Evolutionary conservation across 257 asterid species (phyloP).

Genomic region (Handroanthus guayacan): DNA sequence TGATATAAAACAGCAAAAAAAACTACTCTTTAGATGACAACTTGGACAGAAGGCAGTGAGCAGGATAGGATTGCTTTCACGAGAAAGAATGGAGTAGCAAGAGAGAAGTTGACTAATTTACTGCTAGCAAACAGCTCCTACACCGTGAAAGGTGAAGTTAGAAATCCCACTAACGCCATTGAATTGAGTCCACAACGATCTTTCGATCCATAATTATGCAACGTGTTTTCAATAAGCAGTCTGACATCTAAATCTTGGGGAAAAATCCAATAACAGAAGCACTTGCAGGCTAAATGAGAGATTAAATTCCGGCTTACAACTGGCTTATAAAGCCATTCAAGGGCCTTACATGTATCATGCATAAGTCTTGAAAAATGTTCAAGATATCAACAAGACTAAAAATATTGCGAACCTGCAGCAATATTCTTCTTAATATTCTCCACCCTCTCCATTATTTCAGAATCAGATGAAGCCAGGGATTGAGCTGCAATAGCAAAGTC

Average conservation of each 20-base stretch:
- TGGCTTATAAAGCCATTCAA: constrained; percentile 1
- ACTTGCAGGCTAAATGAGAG: neutral
- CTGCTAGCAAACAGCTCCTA: constrained; percentile 27
- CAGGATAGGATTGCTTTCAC: neutral
- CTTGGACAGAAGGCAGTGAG: constrained; percentile 21
- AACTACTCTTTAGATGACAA: constrained; percentile 1
- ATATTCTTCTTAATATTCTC: constrained; percentile 64
- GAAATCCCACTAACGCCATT: constrained; percentile 9
- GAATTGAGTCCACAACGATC: constrained; percentile 27
- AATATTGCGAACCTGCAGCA: constrained; percentile 69
- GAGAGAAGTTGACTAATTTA: neutral
- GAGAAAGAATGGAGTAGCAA: neutral
- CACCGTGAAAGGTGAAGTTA: constrained; percentile 7
- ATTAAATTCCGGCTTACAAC: constrained; percentile 5
- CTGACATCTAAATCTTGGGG: constrained; percentile 8
- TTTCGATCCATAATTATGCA: neutral
- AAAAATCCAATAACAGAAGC: neutral
- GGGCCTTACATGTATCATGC: neutral
- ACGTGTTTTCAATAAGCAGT: neutral
- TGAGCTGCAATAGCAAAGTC: constrained; percentile 85
- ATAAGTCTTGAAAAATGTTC: constrained; percentile 11
- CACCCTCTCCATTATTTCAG: constrained; percentile 68
- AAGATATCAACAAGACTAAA: constrained; percentile 27
- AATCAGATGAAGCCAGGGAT: constrained; percentile 67
- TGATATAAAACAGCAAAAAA: neutral